Conservation (phyloP, 208 protist species). For the Trichomonas vaginalis region DNA sequence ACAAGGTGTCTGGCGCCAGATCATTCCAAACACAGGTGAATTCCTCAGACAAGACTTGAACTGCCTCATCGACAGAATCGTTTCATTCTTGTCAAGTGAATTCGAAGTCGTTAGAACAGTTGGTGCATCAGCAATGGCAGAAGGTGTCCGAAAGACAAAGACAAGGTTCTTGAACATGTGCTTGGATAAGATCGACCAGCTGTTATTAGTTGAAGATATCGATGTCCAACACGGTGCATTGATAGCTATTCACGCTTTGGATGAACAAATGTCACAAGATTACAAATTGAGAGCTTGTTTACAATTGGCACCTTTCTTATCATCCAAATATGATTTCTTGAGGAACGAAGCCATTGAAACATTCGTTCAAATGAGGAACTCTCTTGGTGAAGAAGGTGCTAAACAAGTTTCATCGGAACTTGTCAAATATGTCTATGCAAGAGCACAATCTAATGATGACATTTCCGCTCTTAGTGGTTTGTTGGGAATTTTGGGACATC, state of each 20-base stretch:
- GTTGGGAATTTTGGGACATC: neutral
- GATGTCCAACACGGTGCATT: neutral
- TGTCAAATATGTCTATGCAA: neutral
- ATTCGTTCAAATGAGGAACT: neutral
- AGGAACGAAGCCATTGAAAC: neutral
- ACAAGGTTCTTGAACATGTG: neutral
- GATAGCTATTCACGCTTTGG: neutral
- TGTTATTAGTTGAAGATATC: neutral
- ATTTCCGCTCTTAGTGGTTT: neutral
- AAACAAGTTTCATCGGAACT: neutral
- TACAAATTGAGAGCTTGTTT: neutral
- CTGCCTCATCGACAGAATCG: neutral
- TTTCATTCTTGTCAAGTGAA: neutral
- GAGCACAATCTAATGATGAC: neutral
- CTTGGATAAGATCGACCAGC: neutral
- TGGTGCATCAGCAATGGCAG: neutral
- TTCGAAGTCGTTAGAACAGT: neutral
- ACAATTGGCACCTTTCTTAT: neutral
- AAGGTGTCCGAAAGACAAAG: neutral
- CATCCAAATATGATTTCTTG: neutral
- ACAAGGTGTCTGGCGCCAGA: neutral
- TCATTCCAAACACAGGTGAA: neutral
- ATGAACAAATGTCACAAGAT: neutral
- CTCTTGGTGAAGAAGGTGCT: neutral
- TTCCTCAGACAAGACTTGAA: neutral